A percentile compares a stretch with the other conserved stretches of the same genome.
Evolutionary conservation across 2,329 filamentous ascomycete species (phyloP).

Genomic region (Hypoxylon sp.): DNA sequence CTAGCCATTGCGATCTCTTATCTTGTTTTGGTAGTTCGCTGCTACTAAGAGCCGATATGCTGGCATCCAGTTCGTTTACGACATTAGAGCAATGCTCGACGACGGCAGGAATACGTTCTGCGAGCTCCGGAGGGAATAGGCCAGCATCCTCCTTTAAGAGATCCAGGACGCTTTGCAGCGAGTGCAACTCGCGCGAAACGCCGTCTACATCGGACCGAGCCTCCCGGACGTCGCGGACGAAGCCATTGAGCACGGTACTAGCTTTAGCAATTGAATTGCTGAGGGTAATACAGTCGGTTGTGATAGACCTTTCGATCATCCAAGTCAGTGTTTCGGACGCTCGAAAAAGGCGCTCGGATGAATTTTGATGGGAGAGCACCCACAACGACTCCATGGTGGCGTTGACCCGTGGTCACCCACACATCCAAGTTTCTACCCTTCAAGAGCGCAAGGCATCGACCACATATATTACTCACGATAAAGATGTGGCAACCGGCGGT

Average conservation of each 20-base stretch:
- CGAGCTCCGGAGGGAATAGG: conserved; percentile 56
- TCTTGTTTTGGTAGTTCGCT: conserved; percentile 54
- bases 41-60: conserved; percentile 53
- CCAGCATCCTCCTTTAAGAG: conserved; percentile 59
- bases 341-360: conserved; percentile 40
- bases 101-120: conserved; percentile 55
- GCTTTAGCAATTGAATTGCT: conserved; percentile 56
- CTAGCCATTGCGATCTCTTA: conserved; percentile 58
- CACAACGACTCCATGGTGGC: conserved; percentile 50
- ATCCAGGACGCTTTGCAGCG: conserved; percentile 58
- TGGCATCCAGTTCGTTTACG: conserved; percentile 57
- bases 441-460: conserved; percentile 32
- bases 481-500: conserved; percentile 30
- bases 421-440: conserved; percentile 33
- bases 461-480: conserved; percentile 43
- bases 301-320: conserved; percentile 55
- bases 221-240: conserved; percentile 60
- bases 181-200: conserved; percentile 60
- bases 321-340: conserved; percentile 49
- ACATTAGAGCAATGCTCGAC: conserved; percentile 56
- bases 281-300: conserved; percentile 57
- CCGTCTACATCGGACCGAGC: conserved; percentile 58
- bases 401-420: conserved; percentile 43
- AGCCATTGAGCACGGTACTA: conserved; percentile 53
- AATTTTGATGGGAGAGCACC: conserved; percentile 43